Base-by-base conservation (phyloP, 495 filamentous ascomycete genomes). In the Daldinia loculata region DNA sequence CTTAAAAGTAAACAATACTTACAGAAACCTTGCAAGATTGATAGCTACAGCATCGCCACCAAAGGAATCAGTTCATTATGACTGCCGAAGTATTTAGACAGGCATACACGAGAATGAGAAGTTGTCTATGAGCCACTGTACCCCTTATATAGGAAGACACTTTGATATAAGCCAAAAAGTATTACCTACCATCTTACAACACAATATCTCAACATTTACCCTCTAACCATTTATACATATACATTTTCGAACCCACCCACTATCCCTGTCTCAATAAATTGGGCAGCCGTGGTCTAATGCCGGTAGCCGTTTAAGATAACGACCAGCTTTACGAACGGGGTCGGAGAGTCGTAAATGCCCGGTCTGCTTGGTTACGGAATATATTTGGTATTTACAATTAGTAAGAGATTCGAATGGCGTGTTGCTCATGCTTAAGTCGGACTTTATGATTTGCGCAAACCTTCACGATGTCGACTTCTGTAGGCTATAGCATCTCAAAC, bases 241-340 rank as follows among this genome's bases (percentile, higher is more conserved):
- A 41, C 39, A 15, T 41, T 17, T 41, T n/a, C 2, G 17, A 7
- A 6, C 3, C 6, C 15, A 8, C 12, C 7, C 15, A 26, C 3
- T 3, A 30, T 12, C 24, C 50, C n/a, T 17, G 24, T 29, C 15
- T 53, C 15, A 53, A 15, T 30, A 6, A 17, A 53, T 11, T 14
- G 56, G 34, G 51, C 34, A 56, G 12, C 51, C 61, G 38, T 27
- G 43, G 34, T 19, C 41, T 55, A 30, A 51, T 27, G 29, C 29
- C 27, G 0, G 34, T 41, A 30, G 17, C 30, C 50, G 27, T 30
- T 53, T 29, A 14, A 1, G 17, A 30, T 27, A 52, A 29, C 22
- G 11, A 29, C 14, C 26, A 17, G 4, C 24, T n/a, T 53, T 30
- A 53, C 6, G 9, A 48, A 14, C 43, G 43, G 43, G 9, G 3